These are phyloP conservation scores for Pseudozyma tsukubaensis DNA, from an alignment of 1,284 basidiomycete genomes.

Conservation along the genomic window DNA sequence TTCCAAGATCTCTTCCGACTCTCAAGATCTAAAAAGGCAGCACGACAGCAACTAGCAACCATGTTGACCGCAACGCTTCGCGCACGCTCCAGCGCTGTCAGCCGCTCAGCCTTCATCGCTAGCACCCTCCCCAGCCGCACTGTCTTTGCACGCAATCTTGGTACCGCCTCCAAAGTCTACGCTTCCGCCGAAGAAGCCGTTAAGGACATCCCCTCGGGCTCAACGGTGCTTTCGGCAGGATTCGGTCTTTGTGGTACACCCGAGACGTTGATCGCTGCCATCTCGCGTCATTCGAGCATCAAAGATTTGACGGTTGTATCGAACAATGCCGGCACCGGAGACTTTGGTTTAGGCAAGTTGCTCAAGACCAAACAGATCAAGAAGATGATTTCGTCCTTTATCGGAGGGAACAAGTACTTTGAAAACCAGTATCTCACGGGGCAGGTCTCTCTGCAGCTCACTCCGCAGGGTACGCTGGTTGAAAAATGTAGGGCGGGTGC, in stretches of 20 bases:
- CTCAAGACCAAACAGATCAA: constrained; percentile 55
- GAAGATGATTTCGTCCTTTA: constrained; percentile 65
- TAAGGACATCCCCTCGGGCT: constrained; percentile 59
- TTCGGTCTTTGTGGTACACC: constrained; percentile 68
- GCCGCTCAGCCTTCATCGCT: constrained; percentile 17
- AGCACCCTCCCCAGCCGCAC: constrained; percentile 28
- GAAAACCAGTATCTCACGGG: constrained; percentile 63
- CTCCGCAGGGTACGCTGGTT: constrained; percentile 76
- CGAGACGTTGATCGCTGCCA: constrained; percentile 64
- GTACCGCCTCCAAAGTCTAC: constrained; percentile 47
- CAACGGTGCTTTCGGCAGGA: constrained; percentile 60
- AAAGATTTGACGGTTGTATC: constrained; percentile 62
- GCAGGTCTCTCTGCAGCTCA: constrained; percentile 61
- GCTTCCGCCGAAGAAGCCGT: constrained; percentile 61
- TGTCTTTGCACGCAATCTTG: constrained; percentile 12
- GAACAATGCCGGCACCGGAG: constrained; percentile 67
- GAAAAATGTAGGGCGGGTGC: constrained; percentile 91
- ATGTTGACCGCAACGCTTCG: constrained; percentile 42
- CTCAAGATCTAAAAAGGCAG: background rate
- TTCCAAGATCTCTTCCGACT: background rate
- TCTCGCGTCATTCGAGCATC: constrained; percentile 50
- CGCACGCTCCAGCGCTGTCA: constrained; percentile 2
- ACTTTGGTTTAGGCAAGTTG: constrained; percentile 62
- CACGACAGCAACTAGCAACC: background rate
- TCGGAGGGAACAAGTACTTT: constrained; percentile 67